Base-by-base conservation (phyloP, 768 basidiomycete species). In the Termitomyces titanicus region DNA sequence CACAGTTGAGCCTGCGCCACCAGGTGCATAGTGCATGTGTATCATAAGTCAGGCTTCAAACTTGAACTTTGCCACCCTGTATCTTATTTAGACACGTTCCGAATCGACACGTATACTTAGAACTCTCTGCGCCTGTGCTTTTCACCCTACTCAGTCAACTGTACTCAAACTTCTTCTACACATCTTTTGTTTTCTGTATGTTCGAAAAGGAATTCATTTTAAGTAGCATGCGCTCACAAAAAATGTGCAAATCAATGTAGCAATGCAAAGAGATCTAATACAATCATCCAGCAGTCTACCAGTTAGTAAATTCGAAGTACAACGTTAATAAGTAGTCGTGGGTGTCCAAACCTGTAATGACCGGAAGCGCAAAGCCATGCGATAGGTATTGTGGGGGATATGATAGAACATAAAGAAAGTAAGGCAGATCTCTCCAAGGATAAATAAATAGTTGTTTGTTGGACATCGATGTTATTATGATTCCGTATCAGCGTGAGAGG, bases 1-100 rank as follows among this genome's bases (percentile, higher is more conserved):
- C 38, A 47, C 55, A 40, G 50, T 56, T 47, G 69, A 69, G 50
- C 58, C 60, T 29, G 65, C 61, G 25, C 67, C 65, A 17, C 58
- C 63, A 35, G 62, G 59, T 37, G 63, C 49, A 50, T 64, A 64
- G 58, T 51, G 59, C 10, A 33, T 38, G n/a, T 39, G 22, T 31
- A 54, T 43, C 53, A 53, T 38, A 52, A 37, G n/a, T 18, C 42
- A 24, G 37, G 33, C 53, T 15, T 43, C 51, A 42, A 38, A 20
- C 3, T 20, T 29, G 5, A 40, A 35, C 51, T 10, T 45, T 37
- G 35, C 11, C 35, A 38, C 33, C 38, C 44, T 61, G 63, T 63
- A 63, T 39, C 39, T 51, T 56, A 60, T 56, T 56, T 54, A 54
- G 55, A 56, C 57, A 51, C 51, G 51, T 51, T 50, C 18, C 49